Conservation (phyloP, 768 basidiomycete genomes). For the Trametes cingulata region DNA sequence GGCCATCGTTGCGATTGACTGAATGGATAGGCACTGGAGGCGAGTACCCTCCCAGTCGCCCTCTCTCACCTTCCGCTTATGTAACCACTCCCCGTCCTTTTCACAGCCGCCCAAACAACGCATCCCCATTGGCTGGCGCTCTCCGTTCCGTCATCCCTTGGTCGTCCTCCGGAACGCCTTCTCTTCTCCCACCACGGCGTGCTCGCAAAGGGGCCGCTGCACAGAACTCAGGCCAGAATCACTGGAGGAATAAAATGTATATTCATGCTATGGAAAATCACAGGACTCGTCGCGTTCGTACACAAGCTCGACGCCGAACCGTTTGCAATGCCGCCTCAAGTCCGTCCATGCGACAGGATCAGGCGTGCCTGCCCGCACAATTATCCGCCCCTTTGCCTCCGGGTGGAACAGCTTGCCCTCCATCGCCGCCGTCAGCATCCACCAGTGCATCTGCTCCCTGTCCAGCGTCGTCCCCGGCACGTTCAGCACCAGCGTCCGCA, state of each 20-base stretch:
- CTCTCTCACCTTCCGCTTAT: slow-evolving; percentile 18
- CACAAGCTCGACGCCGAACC: slow-evolving; percentile 8
- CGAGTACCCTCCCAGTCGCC: slow-evolving; percentile 27
- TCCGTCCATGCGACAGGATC: slow-evolving; percentile 12
- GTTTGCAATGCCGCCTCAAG: slow-evolving; percentile 5
- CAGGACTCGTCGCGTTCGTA: slow-evolving; percentile 15
- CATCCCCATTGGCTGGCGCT: slow-evolving; percentile 7
- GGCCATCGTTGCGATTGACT: slow-evolving; percentile 20
- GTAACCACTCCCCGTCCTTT: background rate
- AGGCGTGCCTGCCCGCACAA: slow-evolving; percentile 19
- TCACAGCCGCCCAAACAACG: slow-evolving; percentile 1
- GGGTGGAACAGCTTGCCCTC: slow-evolving; percentile 12
- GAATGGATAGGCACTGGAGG: slow-evolving; percentile 15
- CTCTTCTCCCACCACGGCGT: background rate
- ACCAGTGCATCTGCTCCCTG: slow-evolving; percentile 17
- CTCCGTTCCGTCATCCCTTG: background rate
- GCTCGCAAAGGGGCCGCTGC: background rate
- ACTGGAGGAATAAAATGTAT: background rate
- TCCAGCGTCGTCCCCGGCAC: background rate
- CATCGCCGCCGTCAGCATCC: slow-evolving; percentile 17
- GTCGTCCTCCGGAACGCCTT: background rate
- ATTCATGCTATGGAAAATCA: background rate
- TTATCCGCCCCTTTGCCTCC: background rate
- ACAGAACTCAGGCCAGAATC: background rate
- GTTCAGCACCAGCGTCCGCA: slow-evolving; percentile 18